phyloP scores from a whole-genome alignment of 2,329 filamentous ascomycete species.

The Coleophoma cylindrospora region DNA sequence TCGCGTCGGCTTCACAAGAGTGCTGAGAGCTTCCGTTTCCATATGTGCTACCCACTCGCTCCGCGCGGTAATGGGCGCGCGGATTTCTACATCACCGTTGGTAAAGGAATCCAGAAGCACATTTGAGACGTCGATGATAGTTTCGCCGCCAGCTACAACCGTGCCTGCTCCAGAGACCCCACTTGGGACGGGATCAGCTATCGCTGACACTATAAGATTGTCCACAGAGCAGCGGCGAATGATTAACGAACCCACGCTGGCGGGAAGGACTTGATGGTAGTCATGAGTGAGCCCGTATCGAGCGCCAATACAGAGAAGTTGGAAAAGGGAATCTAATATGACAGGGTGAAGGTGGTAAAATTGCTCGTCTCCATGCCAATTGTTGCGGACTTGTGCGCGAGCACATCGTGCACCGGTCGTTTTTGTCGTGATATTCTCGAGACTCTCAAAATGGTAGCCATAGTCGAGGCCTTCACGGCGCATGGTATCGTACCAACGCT shows the following conservation, averaged over 20 bases:
- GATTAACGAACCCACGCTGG: not conserved
- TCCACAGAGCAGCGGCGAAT: not conserved
- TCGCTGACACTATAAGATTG: not conserved
- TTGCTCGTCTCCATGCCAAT: not conserved
- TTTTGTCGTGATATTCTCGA: not conserved
- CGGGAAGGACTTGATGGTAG: not conserved
- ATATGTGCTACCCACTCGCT: not conserved
- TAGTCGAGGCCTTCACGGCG: not conserved
- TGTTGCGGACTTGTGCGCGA: not conserved
- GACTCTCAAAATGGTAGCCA: not conserved
- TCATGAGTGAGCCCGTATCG: not conserved
- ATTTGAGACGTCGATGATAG: not conserved
- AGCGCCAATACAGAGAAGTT: no score
- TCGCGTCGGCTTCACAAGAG: not conserved
- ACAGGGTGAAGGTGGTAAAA: not conserved
- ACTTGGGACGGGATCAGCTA: not conserved
- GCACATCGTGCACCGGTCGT: not conserved
- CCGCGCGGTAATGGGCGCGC: not conserved
- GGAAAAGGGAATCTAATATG: not conserved
- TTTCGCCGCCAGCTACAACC: not conserved
- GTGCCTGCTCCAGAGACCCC: not conserved
- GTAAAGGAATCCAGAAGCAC: not conserved
- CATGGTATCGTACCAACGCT: not conserved
- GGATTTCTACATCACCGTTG: not conserved
- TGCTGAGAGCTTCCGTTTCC: not conserved